Evolutionary conservation across 2,329 filamentous ascomycete species (phyloP).

Genomic region (Achaetomium macrosporum): DNA sequence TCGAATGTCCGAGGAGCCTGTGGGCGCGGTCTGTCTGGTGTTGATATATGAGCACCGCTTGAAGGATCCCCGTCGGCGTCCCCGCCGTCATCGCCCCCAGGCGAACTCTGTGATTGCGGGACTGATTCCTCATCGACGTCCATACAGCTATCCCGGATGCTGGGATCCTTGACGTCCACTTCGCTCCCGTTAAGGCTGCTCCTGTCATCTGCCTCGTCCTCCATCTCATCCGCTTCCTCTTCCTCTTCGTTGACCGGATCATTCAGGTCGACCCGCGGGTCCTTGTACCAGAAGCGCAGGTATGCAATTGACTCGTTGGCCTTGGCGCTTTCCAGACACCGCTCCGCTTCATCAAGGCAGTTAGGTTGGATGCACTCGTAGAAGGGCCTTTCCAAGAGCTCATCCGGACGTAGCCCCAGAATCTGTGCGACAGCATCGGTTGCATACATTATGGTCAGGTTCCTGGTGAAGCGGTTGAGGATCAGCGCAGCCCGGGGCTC

Average conservation of each 20-base stretch:
- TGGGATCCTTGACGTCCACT: conserved; percentile 2
- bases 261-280: conserved; percentile 58
- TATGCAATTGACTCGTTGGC: conserved; percentile 89
- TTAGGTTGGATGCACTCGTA: conserved; percentile 80
- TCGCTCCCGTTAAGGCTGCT: conserved; percentile 37
- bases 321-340: conserved; percentile 77
- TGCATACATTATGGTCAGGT: conserved; percentile 79
- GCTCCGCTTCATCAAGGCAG: conserved; percentile 69
- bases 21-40: not conserved
- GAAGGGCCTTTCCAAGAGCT: conserved; percentile 72
- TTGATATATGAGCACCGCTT: not conserved
- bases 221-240: conserved; percentile 41
- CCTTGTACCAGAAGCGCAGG: conserved; percentile 76
- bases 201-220: conserved; percentile 29
- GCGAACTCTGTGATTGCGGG: conserved; percentile 25
- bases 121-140: conserved; percentile 33
- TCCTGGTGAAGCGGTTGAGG: conserved; percentile 78
- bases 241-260: conserved; percentile 38
- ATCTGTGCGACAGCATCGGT: conserved; percentile 72
- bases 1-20: conserved; percentile 44
- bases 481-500: conserved; percentile 81
- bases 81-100: conserved; percentile 7
- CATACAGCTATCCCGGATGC: conserved; percentile 33
- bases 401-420: conserved; percentile 63
- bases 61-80: conserved; percentile 22